Base-by-base conservation (phyloP, 1,284 basidiomycete species). In the Heliocybe sulcata region DNA sequence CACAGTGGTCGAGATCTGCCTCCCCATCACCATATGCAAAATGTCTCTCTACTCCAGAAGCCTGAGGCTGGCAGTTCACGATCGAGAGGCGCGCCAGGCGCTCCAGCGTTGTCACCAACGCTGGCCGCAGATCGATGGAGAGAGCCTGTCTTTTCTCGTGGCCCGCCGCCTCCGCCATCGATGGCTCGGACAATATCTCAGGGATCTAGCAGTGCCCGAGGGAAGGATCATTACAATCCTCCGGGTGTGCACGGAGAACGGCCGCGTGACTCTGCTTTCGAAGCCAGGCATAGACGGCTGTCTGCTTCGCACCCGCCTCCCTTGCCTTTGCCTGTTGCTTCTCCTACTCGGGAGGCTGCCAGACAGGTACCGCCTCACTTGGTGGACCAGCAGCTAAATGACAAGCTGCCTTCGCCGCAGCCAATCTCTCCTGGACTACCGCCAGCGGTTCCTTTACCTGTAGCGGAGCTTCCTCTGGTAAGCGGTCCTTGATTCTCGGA, bases 21-120 rank as follows among this genome's bases (percentile, higher is more conserved):
- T 57, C 65, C 77, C 60, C 79, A 69, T 59, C 72, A 65, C 47
- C 68, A 72, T 38, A 59, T 69, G 33, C 66, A 71, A 55, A 64
- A 69, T 54, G 67, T 81, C 0, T 79, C 80, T 54, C 60, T 82
- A 2, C 64, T 83, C 47, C 81, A 81, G 61, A 83, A 82, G 63
- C 61, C 64, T 19, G 60, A 66, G 25, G 54, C 58, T 26, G 59
- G 61, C 33, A 49, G 51, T 35, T 22, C 29, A 33, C 19, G 29
- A 16, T 52, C 20, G 27, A 29, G 29, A n/a, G 51, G 51, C 14
- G 26, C 33, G 3, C 27, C 20, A 49, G 9, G 9, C 3, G 27
- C 12, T 6, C 29, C 4, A 31, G 29, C 47, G 10, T 49, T 49
- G 16, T 29, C 47, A 49, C 22, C 6, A 6, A 25, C 47, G 23